Base-by-base conservation (phyloP, 2,329 filamentous ascomycete species). In the Bipolaris sorokiniana region DNA sequence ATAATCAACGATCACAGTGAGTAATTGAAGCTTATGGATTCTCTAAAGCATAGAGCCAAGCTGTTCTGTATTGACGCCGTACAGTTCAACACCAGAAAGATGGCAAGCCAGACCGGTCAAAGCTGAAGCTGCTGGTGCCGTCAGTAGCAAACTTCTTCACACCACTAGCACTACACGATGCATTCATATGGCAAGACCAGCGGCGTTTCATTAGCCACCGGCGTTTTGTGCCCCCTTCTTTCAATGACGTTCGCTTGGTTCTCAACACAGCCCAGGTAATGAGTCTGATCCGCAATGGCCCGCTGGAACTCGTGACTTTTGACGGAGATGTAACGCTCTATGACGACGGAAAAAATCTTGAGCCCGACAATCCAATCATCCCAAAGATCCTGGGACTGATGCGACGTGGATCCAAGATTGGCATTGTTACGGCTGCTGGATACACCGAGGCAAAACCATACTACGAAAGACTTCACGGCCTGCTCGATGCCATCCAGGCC, bases 241-340 rank as follows among this genome's bases (percentile, higher is more conserved):
- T 99, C 84, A 99, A 99, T 78, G 95, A 99, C 74, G 88, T 99
- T 57, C 88, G 95, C 2, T 83, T 97, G 22, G 90, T 96, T 49
- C 86, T 99, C 66, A 99, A 99, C 79, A 95, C 95, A 37, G 93
- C 95, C 16, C 95, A 99, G 78, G 83, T 94, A 58, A 92, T 97
- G 88, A 92, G 91, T 37, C 86, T 98, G n/a, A 89, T 92, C 15
- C 86, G 86, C 22, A 80, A 82, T 42, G 88, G 90, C 20, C 84
- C 86, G 4, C 83, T 97, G 7, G 88, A 95, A 66, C 84, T 99
- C 3, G 89, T 96, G 51, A 99, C 95, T 0, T 99, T 99, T 74
- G 95, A 99, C 76, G 95, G 95, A 77, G 95, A 99, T 77, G 92
- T 99, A 48, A 99, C 95, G 1, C 83, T 99, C 20, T 99, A 99